Percentiles rank a stretch among this genome's conserved stretches.
These are phyloP conservation scores for Aspergillus cavernicola DNA, from an alignment of 495 filamentous ascomycete species.

Conservation along the genomic window DNA sequence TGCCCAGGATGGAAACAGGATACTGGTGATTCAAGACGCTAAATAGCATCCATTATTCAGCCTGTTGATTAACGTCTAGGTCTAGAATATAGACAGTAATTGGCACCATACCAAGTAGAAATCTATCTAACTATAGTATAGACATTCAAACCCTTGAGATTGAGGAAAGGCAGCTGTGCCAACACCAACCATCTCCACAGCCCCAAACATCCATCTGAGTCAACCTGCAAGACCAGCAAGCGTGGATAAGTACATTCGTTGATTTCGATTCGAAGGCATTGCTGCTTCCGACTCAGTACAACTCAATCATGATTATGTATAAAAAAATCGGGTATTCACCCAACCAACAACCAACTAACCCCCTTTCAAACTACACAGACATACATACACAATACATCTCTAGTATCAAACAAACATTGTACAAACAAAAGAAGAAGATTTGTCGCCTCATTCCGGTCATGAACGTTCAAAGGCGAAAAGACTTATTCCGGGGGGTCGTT, in stretches of 20 bases:
- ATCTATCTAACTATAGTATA: conserved; percentile 13
- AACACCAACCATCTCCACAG: not conserved
- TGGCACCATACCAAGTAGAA: conserved; percentile 1
- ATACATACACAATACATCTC: not conserved
- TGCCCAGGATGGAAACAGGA: no score
- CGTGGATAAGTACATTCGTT: no score
- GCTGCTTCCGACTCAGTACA: not conserved
- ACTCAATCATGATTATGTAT: not conserved
- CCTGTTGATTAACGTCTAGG: not conserved
- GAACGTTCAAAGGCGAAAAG: not conserved
- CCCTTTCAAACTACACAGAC: not conserved
- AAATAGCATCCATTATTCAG: not conserved
- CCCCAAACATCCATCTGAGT: not conserved
- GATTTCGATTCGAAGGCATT: no score
- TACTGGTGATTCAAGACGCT: no score
- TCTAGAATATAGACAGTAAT: conserved; percentile 11
- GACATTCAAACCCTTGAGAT: not conserved
- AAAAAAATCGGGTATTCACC: not conserved
- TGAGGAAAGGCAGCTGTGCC: not conserved
- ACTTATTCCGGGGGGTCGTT: not conserved
- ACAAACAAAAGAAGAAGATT: not conserved
- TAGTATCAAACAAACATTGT: not conserved
- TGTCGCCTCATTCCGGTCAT: not conserved
- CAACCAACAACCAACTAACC: not conserved
- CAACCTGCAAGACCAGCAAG: not conserved